Conservation (phyloP, 148 eudicot species). For the Linanthus parryae region DNA sequence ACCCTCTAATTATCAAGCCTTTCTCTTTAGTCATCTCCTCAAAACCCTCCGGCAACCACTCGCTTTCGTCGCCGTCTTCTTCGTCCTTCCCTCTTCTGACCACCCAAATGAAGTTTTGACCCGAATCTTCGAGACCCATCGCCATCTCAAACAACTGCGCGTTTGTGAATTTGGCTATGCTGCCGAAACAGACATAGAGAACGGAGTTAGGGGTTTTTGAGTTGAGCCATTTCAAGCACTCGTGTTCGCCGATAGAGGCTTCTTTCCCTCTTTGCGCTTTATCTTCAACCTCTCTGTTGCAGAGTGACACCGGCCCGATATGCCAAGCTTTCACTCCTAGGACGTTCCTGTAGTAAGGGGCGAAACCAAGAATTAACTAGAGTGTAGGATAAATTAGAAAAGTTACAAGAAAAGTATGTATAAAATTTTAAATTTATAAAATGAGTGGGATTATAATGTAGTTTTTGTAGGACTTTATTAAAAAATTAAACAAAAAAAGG, state of each 20-base stretch:
- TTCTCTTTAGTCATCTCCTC: not conserved
- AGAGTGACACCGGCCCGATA: constrained; percentile 22
- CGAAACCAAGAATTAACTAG: too few relatives aligned
- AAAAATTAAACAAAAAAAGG: too few relatives aligned
- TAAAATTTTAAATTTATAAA: too few relatives aligned
- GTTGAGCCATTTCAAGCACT: constrained; percentile 25
- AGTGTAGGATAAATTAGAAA: too few relatives aligned
- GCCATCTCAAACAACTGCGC: constrained; percentile 12
- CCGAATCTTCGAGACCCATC: constrained; percentile 4
- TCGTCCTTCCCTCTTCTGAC: not conserved
- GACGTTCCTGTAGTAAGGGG: too few relatives aligned
- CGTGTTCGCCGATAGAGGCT: constrained; percentile 8
- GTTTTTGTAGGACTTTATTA: too few relatives aligned
- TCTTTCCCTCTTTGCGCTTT: too few relatives aligned
- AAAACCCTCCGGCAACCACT: constrained; percentile 4
- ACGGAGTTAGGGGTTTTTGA: constrained; percentile 21
- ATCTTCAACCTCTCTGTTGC: too few relatives aligned
- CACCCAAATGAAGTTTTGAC: constrained; percentile 14
- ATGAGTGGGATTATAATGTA: too few relatives aligned
- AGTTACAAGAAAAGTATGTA: too few relatives aligned
- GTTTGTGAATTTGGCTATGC: constrained; percentile 2
- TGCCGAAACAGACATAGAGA: constrained; percentile 27
- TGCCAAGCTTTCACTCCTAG: constrained; percentile 21
- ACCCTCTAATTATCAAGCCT: constrained; percentile 1
- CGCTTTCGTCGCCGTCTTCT: not conserved